phyloP scores from a whole-genome alignment of 2,329 filamentous ascomycete genomes.

The Arthrobotrys sinensis region DNA sequence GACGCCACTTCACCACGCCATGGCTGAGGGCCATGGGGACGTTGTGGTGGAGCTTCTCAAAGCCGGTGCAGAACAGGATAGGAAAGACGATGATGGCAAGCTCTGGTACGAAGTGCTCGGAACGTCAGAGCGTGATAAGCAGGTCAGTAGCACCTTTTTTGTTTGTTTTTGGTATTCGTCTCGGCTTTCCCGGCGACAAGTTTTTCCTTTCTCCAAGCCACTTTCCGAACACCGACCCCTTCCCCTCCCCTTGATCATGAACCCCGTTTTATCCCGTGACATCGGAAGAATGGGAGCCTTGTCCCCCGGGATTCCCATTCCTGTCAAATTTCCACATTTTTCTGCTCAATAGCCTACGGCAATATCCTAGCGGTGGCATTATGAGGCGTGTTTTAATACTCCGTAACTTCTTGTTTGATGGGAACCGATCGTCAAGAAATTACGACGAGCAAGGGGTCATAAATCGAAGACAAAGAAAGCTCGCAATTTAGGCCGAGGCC shows the following conservation, averaged over 20 bases:
- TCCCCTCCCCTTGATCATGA: slow-evolving; percentile 2
- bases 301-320: slow-evolving; percentile 49
- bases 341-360: slow-evolving; percentile 33
- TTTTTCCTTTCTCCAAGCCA: slow-evolving; percentile 5
- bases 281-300: slow-evolving; percentile 45
- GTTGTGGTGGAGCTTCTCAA: slow-evolving; percentile 86
- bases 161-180: slow-evolving; percentile 31
- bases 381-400: slow-evolving; percentile 60
- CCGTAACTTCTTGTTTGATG: slow-evolving; percentile 42
- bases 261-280: slow-evolving; percentile 47
- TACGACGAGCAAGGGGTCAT: slow-evolving; percentile 48
- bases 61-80: slow-evolving; percentile 85
- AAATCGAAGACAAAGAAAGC: slow-evolving; percentile 13
- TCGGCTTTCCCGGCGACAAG: slow-evolving; percentile 36
- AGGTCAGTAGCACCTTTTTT: slow-evolving; percentile 64
- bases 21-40: slow-evolving; percentile 84
- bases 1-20: slow-evolving; percentile 90
- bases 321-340: slow-evolving; percentile 61
- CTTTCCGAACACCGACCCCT: slow-evolving; percentile 16
- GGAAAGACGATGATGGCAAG: slow-evolving; percentile 79
- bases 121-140: slow-evolving; percentile 82
- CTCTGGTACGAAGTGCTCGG: slow-evolving; percentile 82
- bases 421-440: slow-evolving; percentile 55
- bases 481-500: slow-evolving; percentile 26
- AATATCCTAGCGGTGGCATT: slow-evolving; percentile 46